Percentiles rank a stretch among this genome's conserved stretches.
phyloP scores from a whole-genome alignment of 176 grass and related monocot genomes.

The Cenchrus americanus region DNA sequence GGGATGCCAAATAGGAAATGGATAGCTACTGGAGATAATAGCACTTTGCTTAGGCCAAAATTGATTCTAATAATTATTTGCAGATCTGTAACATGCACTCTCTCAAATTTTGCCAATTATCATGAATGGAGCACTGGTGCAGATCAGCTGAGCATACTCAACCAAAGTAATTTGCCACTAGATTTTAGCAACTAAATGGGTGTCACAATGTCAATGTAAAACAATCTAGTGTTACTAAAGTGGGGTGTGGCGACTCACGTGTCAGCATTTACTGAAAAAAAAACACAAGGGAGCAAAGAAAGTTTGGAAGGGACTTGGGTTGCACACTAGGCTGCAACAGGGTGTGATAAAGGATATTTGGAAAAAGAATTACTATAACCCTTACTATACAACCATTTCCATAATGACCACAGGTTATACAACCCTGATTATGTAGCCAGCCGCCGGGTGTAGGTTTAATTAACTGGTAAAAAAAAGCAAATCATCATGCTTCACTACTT shows the following conservation, averaged over 20 bases:
- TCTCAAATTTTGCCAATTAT: background rate
- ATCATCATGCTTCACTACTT: background rate
- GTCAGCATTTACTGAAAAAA: background rate
- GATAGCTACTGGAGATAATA: constrained; percentile 4
- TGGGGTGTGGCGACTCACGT: background rate
- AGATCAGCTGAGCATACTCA: background rate
- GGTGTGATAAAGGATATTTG: background rate
- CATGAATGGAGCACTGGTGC: background rate
- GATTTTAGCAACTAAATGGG: constrained; percentile 12
- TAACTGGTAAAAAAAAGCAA: background rate
- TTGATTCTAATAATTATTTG: background rate
- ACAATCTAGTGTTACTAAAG: background rate
- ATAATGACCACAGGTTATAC: background rate
- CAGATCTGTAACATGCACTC: background rate
- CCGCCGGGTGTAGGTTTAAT: background rate
- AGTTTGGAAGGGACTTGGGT: background rate
- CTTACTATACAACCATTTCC: background rate
- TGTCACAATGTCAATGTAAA: constrained; percentile 22
- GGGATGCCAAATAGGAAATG: constrained; percentile 32
- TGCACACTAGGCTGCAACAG: background rate
- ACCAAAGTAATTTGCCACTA: background rate
- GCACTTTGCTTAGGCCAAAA: constrained; percentile 21
- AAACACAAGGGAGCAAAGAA: background rate
- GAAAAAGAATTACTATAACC: background rate
- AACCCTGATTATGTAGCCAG: background rate